Evolutionary conservation across 495 filamentous ascomycete species (phyloP).

Genomic region (Lasiosphaeria miniovina): DNA sequence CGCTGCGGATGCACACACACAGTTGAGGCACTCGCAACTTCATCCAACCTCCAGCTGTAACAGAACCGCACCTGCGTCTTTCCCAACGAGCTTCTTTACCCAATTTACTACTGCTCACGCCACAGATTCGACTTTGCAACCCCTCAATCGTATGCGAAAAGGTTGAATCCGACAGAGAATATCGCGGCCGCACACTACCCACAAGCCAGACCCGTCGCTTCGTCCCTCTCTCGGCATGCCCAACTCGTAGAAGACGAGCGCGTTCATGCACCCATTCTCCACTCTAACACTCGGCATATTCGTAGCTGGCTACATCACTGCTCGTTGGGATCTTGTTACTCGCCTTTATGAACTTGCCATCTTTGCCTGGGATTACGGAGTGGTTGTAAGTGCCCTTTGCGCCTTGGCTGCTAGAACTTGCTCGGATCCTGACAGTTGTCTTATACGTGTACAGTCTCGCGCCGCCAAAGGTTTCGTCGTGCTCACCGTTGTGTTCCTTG

Average conservation of each 20-base stretch:
- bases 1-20: no score
- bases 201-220: not conserved
- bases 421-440: slow-evolving; percentile 11
- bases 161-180: no score
- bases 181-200: no score
- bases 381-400: slow-evolving; percentile 66
- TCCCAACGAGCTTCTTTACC: no score
- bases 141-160: no score
- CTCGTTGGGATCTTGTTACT: slow-evolving; percentile 95
- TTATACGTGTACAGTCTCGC: slow-evolving; percentile 33
- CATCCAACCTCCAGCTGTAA: no score
- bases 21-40: no score
- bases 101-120: no score
- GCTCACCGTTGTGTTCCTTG: slow-evolving; percentile 40
- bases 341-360: slow-evolving; percentile 92
- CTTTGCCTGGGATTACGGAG: slow-evolving; percentile 98
- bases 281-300: slow-evolving; percentile 93
- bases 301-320: slow-evolving; percentile 98
- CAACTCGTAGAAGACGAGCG: slow-evolving; percentile 27
- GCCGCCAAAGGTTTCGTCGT: slow-evolving; percentile 42
- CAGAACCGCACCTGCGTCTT: no score
- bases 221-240: slow-evolving; percentile 26
- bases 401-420: not conserved
- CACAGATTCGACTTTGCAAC: no score
- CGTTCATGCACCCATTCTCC: slow-evolving; percentile 95